Base-by-base conservation (phyloP, 192 early-diverging fungal genomes). In the Gamsiella multidivaricata region DNA sequence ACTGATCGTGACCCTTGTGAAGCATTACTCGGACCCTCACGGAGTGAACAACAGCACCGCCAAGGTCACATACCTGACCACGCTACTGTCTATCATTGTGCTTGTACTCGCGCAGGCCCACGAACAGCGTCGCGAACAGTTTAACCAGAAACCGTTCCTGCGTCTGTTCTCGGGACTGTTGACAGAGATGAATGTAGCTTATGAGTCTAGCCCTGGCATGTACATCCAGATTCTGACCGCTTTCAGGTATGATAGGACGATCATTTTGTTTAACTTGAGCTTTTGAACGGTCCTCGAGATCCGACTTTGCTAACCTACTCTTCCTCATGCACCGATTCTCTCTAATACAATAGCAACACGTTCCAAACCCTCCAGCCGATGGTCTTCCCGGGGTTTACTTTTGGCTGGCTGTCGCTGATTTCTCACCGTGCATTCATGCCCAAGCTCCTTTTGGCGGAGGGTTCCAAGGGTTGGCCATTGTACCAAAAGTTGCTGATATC, bases 361-460 rank as follows among this genome's bases (percentile, higher is more conserved):
- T 90, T 99, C 76, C 84, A 91, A 66, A 91, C 94, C 2, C 72
- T 99, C 41, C 91, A 92, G 61, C 97, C 97, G 22, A 69, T 86
- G 25, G 88, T 89, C 55, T 89, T 99, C 66, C 96, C 97, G 42
- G 95, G 95, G 9, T 97, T 98, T 69, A 90, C 91, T 26, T 97
- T 95, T 76, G 92, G 93, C 37, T 99, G 97, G 96, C 83, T 98
- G 25, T 92, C 93, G 80, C 84, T 99, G 56, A 92, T 96, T 36
- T 94, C 96, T 28, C 97, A 99, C 78, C 85, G 96, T 0, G 89
- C 89, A 71, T 95, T 97, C 61, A 93, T 99, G 93, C 92, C 96
- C 23, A 92, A 93, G 42, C 84, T 98, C 31, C 79, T 95, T 32
- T 54, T 89, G 34, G 83, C 87, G n/a, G 95, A 95, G 59, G 86